Evolutionary conservation across 805 yeast genomes (phyloP), one percentile per base, ranked within the genome.

Genomic region (Pichia thaimueangensis): DNA sequence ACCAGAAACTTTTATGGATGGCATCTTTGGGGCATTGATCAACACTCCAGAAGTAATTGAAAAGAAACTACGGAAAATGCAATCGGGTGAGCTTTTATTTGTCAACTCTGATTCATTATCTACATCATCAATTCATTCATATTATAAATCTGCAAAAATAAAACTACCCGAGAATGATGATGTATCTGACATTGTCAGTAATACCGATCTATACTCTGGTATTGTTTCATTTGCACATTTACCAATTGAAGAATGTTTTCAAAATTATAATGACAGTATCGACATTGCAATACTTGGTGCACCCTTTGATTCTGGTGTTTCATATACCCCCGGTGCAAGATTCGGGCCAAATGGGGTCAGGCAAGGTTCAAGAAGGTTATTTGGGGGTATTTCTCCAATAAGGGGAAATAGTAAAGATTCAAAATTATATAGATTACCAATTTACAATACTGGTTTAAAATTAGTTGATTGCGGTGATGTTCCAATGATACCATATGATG

Each of bases 271-370:
- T 15, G 45, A 69, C 9, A 59, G 63, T 35, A 49, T 60, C 12
- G 82, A 76, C 50, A 69, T 76, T 32, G 81, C 80, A 3, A 69
- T 76, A 22, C 70, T 75, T 11, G 80, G 80, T 2, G 79, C 80
- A 1, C 80, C 80, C 0, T 76, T 74, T 46, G 82, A 76, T 50
- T 71, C 79, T 0, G 78, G 80, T 1, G 74, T 70, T 1, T 69
- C 78, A 0, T 76, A 63, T 52, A 56, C 76, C 15, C 79, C 80
- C 0, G 81, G 81, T 3, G 78, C 81, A 5, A 56, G 81, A 28
- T 76, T 76, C 56, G 82, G 81, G 1, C 81, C 81, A 1, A 73
- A 71, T 49, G 71, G 73, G 1, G 68, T 74, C 11, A 59, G 62
- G 34, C 60, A 59, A 36, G 63, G 62, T 20, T 67, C 76, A 5